A percentile compares a stretch with the other conserved stretches of the same genome.
Evolutionary conservation across 2,329 filamentous ascomycete genomes (phyloP).

Genomic region (Cladosporium sp.): DNA sequence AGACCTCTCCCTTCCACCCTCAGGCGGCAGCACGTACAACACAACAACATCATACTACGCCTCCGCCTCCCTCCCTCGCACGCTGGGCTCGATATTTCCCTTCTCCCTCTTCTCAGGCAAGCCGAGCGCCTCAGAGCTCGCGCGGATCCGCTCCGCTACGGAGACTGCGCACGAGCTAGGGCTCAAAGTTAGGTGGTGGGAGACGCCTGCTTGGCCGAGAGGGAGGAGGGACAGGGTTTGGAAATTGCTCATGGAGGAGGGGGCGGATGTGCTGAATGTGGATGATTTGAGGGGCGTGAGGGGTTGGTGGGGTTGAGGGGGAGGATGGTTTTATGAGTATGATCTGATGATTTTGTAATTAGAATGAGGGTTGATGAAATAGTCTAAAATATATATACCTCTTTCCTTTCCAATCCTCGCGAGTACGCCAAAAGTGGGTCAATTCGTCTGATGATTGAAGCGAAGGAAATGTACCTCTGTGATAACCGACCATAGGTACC

Average conservation of each 20-base stretch:
- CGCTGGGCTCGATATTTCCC: background rate
- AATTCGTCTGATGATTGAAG: too few relatives aligned
- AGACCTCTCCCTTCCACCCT: constrained; percentile 9
- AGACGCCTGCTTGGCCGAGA: constrained; percentile 52
- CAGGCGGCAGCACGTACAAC: constrained; percentile 41
- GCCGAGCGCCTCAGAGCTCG: background rate
- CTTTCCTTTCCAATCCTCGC: too few relatives aligned
- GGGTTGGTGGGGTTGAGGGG: constrained; percentile 51
- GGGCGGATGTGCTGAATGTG: constrained; percentile 55
- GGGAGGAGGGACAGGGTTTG: constrained; percentile 52
- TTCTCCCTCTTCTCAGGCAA: background rate
- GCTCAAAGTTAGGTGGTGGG: constrained; percentile 56
- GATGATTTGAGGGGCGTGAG: constrained; percentile 54
- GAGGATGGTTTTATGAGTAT: too few relatives aligned
- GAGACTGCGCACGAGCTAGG: constrained; percentile 51
- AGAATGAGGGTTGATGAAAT: too few relatives aligned
- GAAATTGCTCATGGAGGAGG: constrained; percentile 50
- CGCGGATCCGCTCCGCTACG: constrained; percentile 1
- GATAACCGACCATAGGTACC: too few relatives aligned
- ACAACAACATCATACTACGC: constrained; percentile 63
- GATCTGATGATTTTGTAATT: too few relatives aligned
- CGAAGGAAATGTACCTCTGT: too few relatives aligned
- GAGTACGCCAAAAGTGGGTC: too few relatives aligned
- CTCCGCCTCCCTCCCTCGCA: constrained; percentile 51
- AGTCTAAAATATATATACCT: too few relatives aligned